These are phyloP conservation scores for Schizosaccharomyces lindneri DNA, from an alignment of 805 yeast genomes.

Conservation along the genomic window DNA sequence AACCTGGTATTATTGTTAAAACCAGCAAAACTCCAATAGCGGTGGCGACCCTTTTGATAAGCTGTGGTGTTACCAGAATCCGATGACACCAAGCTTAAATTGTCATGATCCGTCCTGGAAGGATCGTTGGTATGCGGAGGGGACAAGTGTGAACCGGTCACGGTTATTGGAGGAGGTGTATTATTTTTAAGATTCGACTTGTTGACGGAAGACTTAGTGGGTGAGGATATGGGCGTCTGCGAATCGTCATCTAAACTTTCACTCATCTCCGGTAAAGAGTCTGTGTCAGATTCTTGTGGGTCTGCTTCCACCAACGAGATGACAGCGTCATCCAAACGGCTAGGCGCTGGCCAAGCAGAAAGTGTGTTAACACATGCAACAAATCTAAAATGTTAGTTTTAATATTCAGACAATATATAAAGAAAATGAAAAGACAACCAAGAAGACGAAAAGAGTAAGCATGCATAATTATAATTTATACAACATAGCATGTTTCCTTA, in stretches of 20 bases:
- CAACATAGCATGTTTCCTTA: too few relatives aligned
- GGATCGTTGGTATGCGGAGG: neutral
- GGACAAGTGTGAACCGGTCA: neutral
- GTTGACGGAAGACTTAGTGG: neutral
- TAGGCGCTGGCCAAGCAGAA: conserved; percentile 3
- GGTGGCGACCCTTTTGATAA: neutral
- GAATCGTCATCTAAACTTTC: neutral
- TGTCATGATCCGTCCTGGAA: neutral
- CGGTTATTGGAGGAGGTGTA: neutral
- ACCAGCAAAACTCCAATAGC: conserved; percentile 1
- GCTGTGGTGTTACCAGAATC: neutral
- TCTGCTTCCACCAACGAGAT: neutral
- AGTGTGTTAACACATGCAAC: conserved; percentile 3
- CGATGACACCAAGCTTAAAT: neutral
- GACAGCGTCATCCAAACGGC: neutral
- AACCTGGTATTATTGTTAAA: neutral
- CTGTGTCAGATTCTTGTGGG: neutral
- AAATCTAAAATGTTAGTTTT: neutral
- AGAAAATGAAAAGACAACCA: neutral
- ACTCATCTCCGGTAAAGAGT: neutral
- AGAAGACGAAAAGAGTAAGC: neutral
- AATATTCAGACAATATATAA: neutral
- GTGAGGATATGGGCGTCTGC: neutral
- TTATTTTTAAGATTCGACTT: neutral
- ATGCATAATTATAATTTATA: neutral